Conservation (phyloP, 306 rosid species). For the Lotus japonicus region DNA sequence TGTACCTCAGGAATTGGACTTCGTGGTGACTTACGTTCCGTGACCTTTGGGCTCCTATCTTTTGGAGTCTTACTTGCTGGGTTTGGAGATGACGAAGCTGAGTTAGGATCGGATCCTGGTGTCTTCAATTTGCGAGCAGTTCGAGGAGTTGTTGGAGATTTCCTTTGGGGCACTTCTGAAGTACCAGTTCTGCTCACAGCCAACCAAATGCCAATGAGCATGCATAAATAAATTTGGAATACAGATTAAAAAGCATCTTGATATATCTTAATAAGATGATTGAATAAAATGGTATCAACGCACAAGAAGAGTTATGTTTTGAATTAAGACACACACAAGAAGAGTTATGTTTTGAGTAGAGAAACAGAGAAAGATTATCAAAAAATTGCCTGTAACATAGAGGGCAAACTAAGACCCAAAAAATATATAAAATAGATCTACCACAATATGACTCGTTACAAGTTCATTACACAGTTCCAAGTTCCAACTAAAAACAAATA, state of each 20-base stretch:
- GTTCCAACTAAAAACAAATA: background rate
- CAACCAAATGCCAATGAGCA: conserved; percentile 14
- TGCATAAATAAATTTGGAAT: background rate
- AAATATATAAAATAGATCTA: too few species aligned
- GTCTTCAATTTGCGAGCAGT: conserved; percentile 44
- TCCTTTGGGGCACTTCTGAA: conserved; percentile 55
- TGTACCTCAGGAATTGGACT: conserved; percentile 65
- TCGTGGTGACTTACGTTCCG: conserved; percentile 52
- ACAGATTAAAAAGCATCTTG: background rate
- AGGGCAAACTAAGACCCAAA: too few species aligned
- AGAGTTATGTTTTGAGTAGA: too few species aligned
- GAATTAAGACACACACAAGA: too few species aligned
- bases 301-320: too few species aligned
- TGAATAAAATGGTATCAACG: too few species aligned
- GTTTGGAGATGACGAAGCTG: conserved; percentile 40
- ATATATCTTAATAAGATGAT: too few species aligned
- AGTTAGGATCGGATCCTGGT: conserved; percentile 39
- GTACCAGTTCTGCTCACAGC: conserved; percentile 45
- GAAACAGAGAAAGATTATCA: too few species aligned
- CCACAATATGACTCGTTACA: background rate
- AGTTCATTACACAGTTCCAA: background rate
- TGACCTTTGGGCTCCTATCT: conserved; percentile 48
- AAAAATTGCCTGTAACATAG: too few species aligned
- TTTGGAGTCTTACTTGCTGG: conserved; percentile 49
- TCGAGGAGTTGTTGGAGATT: conserved; percentile 55